Evolutionary conservation across 306 rosid species (phyloP), one percentile per base, ranked within the genome.

Genomic region (Lotus japonicus): DNA sequence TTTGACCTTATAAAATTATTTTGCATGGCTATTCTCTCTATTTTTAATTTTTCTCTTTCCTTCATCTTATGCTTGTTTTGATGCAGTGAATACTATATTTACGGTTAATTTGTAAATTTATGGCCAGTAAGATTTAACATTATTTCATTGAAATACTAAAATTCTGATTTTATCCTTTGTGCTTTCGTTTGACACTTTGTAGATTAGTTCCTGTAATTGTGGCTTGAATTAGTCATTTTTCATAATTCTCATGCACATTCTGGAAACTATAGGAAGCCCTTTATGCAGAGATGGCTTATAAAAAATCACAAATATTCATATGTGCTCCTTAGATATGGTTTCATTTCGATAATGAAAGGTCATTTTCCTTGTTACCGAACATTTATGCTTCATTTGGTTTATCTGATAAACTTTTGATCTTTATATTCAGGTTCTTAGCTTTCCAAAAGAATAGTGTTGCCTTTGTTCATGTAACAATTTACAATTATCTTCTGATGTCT

Each of bases 51-150:
- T 63, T 36, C 49, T 62, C 39, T 70, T 45, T 16, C 28, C 31
- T 35, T 53, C 72, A 62, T 76, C 54, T 62, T 62, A 18, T 54
- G 52, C 46, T 48, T 63, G 35, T 17, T 6, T 53, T 76, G 59
- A 18, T 43, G 36, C 41, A 9, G 46, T 69, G 35, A 63, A 61
- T 77, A 41, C 26, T 36, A 61, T 19, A 33, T 54, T 58, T 42
- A 21, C 15, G 14, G 36, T 76, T 39, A 43, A 67, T 5, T 54
- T 59, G 26, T 16, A 33, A n/a, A 6, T 13, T 35, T 41, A 13
- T 41, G 10, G 11, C 45, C n/a, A 41, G 45, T 41, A 41, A 41
- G 4, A 41, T 41, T 9, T 71, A 36, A 17, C 28, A 17, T 58
- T 50, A 58, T 17, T 58, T 46, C 56, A 5, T 36, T 46, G 52